phyloP scores from a whole-genome alignment of 2,329 filamentous ascomycete species.

The Monosporascus sp. region DNA sequence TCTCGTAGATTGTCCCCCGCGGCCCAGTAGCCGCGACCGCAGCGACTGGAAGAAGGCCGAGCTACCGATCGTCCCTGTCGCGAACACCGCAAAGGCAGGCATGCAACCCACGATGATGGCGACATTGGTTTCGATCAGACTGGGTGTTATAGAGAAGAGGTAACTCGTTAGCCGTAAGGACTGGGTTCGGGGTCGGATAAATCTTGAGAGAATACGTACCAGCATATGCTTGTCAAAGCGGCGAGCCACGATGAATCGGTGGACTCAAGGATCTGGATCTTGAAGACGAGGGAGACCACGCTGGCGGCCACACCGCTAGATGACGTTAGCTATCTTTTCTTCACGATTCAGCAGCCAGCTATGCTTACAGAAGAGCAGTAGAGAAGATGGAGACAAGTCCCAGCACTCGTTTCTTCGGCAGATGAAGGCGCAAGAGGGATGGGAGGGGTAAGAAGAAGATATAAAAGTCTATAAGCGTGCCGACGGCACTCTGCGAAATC shows the following conservation, averaged over 20 bases:
- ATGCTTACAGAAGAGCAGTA: slow-evolving; percentile 8
- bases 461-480: slow-evolving; percentile 8
- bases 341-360: background rate
- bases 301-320: slow-evolving; percentile 1
- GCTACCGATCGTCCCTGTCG: background rate
- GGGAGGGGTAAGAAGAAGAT: slow-evolving; percentile 13
- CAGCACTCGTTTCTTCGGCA: slow-evolving; percentile 3
- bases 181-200: background rate
- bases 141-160: background rate
- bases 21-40: slow-evolving; percentile 1
- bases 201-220: background rate
- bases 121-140: slow-evolving; percentile 11
- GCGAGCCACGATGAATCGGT: background rate
- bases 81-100: slow-evolving; percentile 7
- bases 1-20: background rate
- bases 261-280: background rate
- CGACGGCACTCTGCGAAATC: slow-evolving; percentile 2
- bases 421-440: slow-evolving; percentile 4
- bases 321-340: background rate
- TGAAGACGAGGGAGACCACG: slow-evolving; percentile 1
- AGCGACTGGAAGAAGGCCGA: slow-evolving; percentile 3
- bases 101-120: slow-evolving; percentile 14
- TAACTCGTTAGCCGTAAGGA: background rate
- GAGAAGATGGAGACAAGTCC: slow-evolving; percentile 9
- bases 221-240: background rate